These are phyloP conservation scores for Trichoderma breve DNA, from an alignment of 2,329 filamentous ascomycete genomes.

Conservation along the genomic window DNA sequence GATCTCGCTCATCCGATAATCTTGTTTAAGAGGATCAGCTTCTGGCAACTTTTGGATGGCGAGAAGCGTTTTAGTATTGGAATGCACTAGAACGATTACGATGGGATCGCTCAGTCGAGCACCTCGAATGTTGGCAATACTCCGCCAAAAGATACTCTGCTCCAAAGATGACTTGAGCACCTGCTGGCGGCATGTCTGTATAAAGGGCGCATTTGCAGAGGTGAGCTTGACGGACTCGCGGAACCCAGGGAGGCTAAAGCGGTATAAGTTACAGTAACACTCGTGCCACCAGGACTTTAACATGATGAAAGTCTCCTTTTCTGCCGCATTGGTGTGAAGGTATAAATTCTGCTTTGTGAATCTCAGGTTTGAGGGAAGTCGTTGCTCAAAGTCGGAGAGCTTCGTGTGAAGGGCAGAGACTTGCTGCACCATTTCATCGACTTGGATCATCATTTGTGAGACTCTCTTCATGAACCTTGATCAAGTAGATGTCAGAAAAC, in stretches of 20 bases:
- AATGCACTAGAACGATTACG: not conserved
- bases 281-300: not conserved
- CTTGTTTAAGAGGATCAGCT: not conserved
- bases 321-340: too few relatives aligned
- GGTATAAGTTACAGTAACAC: not conserved
- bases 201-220: not conserved
- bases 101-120: not conserved
- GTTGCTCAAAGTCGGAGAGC: too few relatives aligned
- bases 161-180: not conserved
- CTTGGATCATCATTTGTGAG: too few relatives aligned
- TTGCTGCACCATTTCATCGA: too few relatives aligned
- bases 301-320: too few relatives aligned
- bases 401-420: too few relatives aligned
- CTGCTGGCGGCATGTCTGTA: not conserved
- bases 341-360: too few relatives aligned
- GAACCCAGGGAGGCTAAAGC: not conserved
- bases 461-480: too few relatives aligned
- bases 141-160: not conserved
- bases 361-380: too few relatives aligned
- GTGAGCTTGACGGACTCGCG: not conserved
- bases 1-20: not conserved
- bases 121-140: not conserved
- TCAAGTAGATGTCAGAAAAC: too few relatives aligned
- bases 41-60: not conserved
- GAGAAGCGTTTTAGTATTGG: not conserved